These are phyloP conservation scores for Prorocentrum cordatum DNA, from an alignment of 169 alveolate species.

Conservation along the genomic window DNA sequence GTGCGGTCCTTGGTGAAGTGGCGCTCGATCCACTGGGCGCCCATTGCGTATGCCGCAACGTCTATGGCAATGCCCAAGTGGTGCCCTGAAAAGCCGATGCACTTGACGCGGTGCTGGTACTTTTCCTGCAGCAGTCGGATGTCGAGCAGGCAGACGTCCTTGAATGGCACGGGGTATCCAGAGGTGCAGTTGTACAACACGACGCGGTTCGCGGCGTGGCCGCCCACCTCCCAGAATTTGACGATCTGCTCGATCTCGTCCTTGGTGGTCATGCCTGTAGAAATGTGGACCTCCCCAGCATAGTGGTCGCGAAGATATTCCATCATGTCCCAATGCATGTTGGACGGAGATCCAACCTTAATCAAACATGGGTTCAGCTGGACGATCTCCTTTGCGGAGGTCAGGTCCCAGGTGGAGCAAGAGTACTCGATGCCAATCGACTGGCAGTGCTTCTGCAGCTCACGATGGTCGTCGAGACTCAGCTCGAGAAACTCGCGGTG, in stretches of 20 bases:
- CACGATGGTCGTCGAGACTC: not conserved
- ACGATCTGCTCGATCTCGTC: not conserved
- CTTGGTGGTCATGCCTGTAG: not conserved
- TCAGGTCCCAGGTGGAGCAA: not conserved
- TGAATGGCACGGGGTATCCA: too few species aligned
- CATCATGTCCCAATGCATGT: not conserved
- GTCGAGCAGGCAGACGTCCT: too few species aligned
- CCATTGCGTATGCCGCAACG: too few species aligned
- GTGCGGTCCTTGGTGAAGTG: too few species aligned
- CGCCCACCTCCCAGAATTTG: conserved; percentile 3
- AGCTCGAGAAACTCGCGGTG: not conserved
- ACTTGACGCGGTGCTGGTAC: too few species aligned
- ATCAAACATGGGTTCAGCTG: not conserved
- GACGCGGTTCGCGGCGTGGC: too few species aligned
- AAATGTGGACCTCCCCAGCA: not conserved
- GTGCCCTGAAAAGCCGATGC: too few species aligned
- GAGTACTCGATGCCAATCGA: not conserved
- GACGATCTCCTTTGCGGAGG: not conserved
- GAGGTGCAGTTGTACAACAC: too few species aligned
- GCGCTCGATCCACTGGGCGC: too few species aligned
- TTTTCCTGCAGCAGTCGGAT: too few species aligned
- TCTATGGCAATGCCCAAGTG: too few species aligned
- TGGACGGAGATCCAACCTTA: not conserved
- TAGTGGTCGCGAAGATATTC: not conserved
- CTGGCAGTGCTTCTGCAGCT: too few species aligned